Evolutionary conservation across 139 green algal species (phyloP).

Genomic region (Gonium pectorale): DNA sequence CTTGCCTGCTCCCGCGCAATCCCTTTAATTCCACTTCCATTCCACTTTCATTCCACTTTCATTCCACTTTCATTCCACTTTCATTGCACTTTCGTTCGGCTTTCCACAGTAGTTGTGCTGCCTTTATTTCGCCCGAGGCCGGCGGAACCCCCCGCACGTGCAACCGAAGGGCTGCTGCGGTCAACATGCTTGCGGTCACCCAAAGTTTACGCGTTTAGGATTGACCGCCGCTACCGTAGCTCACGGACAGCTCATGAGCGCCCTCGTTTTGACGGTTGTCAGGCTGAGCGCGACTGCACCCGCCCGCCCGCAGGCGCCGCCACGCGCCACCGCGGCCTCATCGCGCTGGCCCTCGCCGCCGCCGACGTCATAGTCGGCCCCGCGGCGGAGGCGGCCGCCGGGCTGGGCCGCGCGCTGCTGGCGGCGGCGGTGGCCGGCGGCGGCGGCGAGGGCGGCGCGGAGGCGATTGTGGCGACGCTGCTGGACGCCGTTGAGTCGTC

Average conservation of each 20-base stretch:
- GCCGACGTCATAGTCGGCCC: slow-evolving; percentile 45
- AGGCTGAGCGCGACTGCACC: not conserved
- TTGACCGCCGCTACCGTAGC: too few relatives aligned
- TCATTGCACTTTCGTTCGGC: too few relatives aligned
- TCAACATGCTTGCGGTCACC: too few relatives aligned
- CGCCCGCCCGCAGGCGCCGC: slow-evolving; percentile 29
- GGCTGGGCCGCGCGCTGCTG: slow-evolving; percentile 56
- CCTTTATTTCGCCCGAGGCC: too few relatives aligned
- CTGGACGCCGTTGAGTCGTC: slow-evolving; percentile 48
- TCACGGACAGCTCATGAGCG: too few relatives aligned
- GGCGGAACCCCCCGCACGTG: too few relatives aligned
- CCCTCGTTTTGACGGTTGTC: too few relatives aligned
- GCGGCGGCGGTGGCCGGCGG: slow-evolving; percentile 35
- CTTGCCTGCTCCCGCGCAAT: not conserved
- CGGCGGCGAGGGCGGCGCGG: not conserved
- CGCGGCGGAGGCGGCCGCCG: slow-evolving; percentile 40
- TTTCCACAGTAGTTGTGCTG: too few relatives aligned
- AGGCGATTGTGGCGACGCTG: slow-evolving; percentile 44
- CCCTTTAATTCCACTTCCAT: not conserved
- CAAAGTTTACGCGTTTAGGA: too few relatives aligned
- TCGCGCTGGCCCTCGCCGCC: slow-evolving; percentile 61
- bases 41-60: not conserved
- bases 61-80: not conserved
- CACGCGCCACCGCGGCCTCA: slow-evolving; percentile 52
- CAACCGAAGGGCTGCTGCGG: too few relatives aligned